Conservation (phyloP, 2,329 filamentous ascomycete genomes). For the Fonsecaea monophora region DNA sequence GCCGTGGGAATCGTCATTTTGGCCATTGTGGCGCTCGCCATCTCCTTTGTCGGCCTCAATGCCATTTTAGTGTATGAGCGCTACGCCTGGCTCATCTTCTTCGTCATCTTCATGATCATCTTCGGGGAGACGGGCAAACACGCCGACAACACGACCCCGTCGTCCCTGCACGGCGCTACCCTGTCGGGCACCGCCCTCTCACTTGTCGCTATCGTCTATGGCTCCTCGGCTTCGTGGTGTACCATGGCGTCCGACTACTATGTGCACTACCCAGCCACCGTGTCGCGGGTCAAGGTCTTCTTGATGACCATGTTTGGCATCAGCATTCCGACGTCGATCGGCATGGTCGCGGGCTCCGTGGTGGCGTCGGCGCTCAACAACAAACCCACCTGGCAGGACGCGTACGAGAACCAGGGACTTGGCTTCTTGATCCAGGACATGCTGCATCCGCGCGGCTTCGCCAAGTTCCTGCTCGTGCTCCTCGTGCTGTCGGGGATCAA, state of each 20-base stretch:
- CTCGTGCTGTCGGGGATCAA: constrained; percentile 54
- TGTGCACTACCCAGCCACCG: constrained; percentile 38
- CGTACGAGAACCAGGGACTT: constrained; percentile 52
- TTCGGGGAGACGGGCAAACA: constrained; percentile 55
- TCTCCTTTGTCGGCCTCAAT: constrained; percentile 43
- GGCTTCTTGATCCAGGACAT: constrained; percentile 56
- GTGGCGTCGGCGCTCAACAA: constrained; percentile 54
- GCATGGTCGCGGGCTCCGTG: constrained; percentile 56
- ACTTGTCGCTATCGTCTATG: constrained; percentile 39
- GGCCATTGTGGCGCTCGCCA: constrained; percentile 40
- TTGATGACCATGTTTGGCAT: constrained; percentile 58
- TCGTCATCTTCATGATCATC: constrained; percentile 55
- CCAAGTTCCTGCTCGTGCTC: constrained; percentile 52
- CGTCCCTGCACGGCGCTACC: constrained; percentile 45
- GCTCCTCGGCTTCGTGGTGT: constrained; percentile 37
- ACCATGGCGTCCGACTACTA: constrained; percentile 41
- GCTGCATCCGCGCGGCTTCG: constrained; percentile 55
- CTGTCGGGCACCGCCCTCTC: constrained; percentile 43
- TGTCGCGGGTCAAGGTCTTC: constrained; percentile 44
- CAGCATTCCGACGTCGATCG: constrained; percentile 57
- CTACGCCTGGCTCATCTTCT: constrained; percentile 45
- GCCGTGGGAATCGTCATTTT: constrained; percentile 45
- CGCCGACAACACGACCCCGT: constrained; percentile 50
- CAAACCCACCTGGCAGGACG: constrained; percentile 49
- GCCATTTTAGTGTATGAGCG: constrained; percentile 44